Evolutionary conservation across 2,329 filamentous ascomycete genomes (phyloP).

Genomic region (Beauveria medogensis): DNA sequence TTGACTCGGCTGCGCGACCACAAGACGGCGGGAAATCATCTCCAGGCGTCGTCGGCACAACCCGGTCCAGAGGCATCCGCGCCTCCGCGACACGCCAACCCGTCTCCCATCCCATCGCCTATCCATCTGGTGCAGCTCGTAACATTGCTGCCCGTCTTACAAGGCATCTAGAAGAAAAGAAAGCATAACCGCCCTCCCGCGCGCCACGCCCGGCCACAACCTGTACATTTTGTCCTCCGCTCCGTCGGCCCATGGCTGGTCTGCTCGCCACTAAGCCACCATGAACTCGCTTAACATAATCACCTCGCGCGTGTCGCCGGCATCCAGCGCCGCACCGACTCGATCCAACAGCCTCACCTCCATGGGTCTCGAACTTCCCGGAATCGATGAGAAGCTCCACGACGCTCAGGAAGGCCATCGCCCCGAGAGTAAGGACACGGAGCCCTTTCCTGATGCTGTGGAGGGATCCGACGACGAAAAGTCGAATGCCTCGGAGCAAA

Average conservation of each 20-base stretch:
- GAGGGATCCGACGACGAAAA: slow-evolving; percentile 31
- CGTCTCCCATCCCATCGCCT: not conserved
- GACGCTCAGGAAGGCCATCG: slow-evolving; percentile 22
- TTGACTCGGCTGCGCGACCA: slow-evolving; percentile 4
- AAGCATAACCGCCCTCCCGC: not conserved
- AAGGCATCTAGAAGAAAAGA: not conserved
- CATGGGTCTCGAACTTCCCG: slow-evolving; percentile 38
- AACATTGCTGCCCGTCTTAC: not conserved
- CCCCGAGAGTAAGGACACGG: slow-evolving; percentile 27
- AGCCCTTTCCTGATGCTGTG: slow-evolving; percentile 28
- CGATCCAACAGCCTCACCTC: slow-evolving; percentile 54
- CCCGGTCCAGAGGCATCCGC: slow-evolving; percentile 8
- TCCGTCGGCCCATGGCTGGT: slow-evolving; percentile 43
- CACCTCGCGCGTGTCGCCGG: slow-evolving; percentile 68
- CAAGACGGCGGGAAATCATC: not conserved
- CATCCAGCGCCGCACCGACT: slow-evolving; percentile 47
- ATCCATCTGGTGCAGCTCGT: not conserved
- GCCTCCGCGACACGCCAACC: slow-evolving; percentile 9
- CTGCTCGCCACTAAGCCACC: slow-evolving; percentile 43
- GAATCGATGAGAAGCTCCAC: slow-evolving; percentile 32
- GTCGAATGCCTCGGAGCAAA: slow-evolving; percentile 48
- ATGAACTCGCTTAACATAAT: slow-evolving; percentile 98
- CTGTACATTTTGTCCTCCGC: not conserved
- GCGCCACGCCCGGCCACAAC: not conserved
- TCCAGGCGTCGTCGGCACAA: slow-evolving; percentile 4